These are phyloP conservation scores for Tricholoma sp. DNA, from an alignment of 768 basidiomycete species.

Conservation along the genomic window DNA sequence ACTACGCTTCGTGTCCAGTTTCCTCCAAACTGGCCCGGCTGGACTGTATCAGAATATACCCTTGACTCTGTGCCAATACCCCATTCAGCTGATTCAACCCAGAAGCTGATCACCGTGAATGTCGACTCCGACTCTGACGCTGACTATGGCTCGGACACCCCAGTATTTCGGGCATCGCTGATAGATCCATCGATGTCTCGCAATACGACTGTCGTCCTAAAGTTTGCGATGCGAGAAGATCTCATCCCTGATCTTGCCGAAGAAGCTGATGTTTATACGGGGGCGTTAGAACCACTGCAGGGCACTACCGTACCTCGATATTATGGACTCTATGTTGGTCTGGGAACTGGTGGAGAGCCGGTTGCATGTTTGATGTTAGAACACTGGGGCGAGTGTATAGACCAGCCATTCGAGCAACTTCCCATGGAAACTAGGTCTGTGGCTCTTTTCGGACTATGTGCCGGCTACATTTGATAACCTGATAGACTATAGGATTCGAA, in stretches of 20 bases:
- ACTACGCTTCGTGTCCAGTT: constrained; percentile 28
- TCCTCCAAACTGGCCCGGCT: constrained; percentile 31
- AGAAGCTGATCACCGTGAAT: constrained; percentile 18
- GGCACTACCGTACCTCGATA: constrained; percentile 27
- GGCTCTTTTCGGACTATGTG: neutral
- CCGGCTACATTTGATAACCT: neutral
- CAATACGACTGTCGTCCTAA: constrained; percentile 22
- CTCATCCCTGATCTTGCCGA: constrained; percentile 28
- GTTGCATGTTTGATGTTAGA: constrained; percentile 34
- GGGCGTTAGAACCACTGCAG: constrained; percentile 25
- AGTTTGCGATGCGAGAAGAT: constrained; percentile 36
- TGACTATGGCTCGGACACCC: constrained; percentile 33
- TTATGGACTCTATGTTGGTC: constrained; percentile 31
- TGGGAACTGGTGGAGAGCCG: constrained; percentile 24
- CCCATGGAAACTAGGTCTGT: constrained; percentile 28
- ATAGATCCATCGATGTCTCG: constrained; percentile 6
- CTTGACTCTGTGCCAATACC: constrained; percentile 16
- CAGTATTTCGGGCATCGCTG: constrained; percentile 29
- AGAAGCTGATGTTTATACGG: constrained; percentile 29
- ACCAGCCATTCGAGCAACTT: constrained; percentile 23
- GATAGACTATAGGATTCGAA: constrained; percentile 22
- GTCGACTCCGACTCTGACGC: constrained; percentile 25
- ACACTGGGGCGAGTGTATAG: constrained; percentile 31
- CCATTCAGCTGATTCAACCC: constrained; percentile 2
- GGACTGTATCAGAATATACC: constrained; percentile 26